Evolutionary conservation across 2,329 filamentous ascomycete species (phyloP).

Genomic region (Metarhizium sp.): DNA sequence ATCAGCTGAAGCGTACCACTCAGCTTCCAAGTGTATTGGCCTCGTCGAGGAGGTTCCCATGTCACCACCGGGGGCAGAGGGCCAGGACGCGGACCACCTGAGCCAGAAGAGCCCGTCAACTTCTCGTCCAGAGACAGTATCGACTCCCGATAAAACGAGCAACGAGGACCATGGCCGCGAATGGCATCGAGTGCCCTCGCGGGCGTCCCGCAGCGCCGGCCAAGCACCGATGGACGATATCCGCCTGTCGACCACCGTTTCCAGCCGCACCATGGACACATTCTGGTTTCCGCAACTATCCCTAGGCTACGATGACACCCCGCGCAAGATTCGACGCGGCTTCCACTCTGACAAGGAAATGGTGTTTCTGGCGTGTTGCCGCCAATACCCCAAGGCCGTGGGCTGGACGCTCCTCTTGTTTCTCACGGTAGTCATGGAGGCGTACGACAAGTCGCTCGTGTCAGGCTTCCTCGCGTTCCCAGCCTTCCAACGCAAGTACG

Average conservation of each 20-base stretch:
- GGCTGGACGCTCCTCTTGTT: slow-evolving; percentile 16
- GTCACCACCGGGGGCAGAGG: not conserved
- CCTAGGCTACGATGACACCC: not conserved
- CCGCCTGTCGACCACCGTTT: not conserved
- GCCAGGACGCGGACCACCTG: not conserved
- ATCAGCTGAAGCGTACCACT: too few relatives aligned
- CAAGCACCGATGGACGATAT: not conserved
- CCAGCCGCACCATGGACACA: not conserved
- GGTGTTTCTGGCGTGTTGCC: slow-evolving; percentile 12
- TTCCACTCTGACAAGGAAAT: slow-evolving; percentile 12
- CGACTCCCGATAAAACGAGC: not conserved
- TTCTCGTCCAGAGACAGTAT: not conserved
- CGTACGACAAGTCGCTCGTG: slow-evolving; percentile 14
- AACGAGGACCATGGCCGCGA: not conserved
- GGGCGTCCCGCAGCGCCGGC: not conserved
- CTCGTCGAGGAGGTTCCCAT: not conserved
- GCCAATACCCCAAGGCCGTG: slow-evolving; percentile 16
- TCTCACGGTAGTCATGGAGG: slow-evolving; percentile 16
- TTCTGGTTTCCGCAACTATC: not conserved
- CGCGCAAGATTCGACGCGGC: not conserved
- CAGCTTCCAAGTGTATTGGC: too few relatives aligned
- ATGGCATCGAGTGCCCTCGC: not conserved
- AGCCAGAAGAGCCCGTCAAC: not conserved
- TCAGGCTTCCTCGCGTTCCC: slow-evolving; percentile 14
- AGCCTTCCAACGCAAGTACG: slow-evolving; percentile 17